Conservation (phyloP, 1,284 basidiomycete genomes). For the Ceratobasidium sp. region DNA sequence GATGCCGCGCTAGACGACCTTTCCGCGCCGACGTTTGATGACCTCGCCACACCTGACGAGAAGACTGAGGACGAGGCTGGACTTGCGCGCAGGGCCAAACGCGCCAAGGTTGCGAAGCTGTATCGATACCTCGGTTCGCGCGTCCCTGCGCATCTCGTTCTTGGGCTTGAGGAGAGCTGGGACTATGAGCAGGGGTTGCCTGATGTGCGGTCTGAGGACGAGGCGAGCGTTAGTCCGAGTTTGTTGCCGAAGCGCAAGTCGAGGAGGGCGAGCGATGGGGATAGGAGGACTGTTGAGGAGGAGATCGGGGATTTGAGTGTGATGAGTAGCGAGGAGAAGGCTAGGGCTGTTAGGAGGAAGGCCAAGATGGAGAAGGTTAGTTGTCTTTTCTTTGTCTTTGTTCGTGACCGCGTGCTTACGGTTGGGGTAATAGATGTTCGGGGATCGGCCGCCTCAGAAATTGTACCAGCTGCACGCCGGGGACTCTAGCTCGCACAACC, state of each 20-base stretch:
- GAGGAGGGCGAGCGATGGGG: constrained; percentile 38
- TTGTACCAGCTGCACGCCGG: constrained; percentile 74
- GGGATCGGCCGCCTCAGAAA: constrained; percentile 78
- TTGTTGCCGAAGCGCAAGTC: constrained; percentile 10
- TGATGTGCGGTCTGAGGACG: constrained; percentile 48
- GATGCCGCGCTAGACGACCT: constrained; percentile 6
- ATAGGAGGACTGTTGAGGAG: constrained; percentile 41
- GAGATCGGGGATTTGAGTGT: constrained; percentile 54
- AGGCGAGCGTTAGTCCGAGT: constrained; percentile 50
- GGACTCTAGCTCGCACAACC: constrained; percentile 59
- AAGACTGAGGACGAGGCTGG: constrained; percentile 56
- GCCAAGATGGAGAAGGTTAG: constrained; percentile 86
- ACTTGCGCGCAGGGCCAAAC: constrained; percentile 72
- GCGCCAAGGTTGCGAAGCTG: constrained; percentile 80
- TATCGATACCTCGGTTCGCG: constrained; percentile 84
- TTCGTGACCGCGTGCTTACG: constrained; percentile 33
- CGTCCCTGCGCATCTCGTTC: constrained; percentile 76
- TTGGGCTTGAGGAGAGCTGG: constrained; percentile 61
- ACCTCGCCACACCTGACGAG: background rate
- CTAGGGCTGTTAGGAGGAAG: constrained; percentile 76
- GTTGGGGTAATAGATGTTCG: constrained; percentile 72
- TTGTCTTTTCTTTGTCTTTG: constrained; percentile 49
- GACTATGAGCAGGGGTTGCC: constrained; percentile 58
- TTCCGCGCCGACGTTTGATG: constrained; percentile 38
- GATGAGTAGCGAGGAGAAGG: constrained; percentile 61